A percentile compares a stretch with the other conserved stretches of the same genome.
Conservation (phyloP, 257 asterid species). For the Sherardia arvensis region DNA sequence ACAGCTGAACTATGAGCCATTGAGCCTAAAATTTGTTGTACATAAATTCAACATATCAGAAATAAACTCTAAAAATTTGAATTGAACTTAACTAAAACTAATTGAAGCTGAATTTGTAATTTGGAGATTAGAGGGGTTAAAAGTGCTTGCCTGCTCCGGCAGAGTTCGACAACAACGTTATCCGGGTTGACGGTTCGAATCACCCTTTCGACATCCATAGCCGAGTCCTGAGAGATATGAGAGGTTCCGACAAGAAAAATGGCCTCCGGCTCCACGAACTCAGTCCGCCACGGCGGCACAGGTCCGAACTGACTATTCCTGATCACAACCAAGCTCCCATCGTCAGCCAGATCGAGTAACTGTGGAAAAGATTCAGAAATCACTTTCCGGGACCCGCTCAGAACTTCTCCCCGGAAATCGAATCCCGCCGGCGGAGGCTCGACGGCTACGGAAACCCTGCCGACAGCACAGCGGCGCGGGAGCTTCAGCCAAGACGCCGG, state of each 20-base stretch:
- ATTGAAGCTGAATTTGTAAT: neutral
- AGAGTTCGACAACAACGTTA: slow-evolving; percentile 87
- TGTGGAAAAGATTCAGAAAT: slow-evolving; percentile 56
- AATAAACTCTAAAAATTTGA: neutral
- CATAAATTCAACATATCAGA: neutral
- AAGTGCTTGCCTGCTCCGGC: slow-evolving; percentile 82
- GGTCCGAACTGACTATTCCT: slow-evolving; percentile 61
- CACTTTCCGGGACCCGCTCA: slow-evolving; percentile 35
- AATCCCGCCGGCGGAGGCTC: slow-evolving; percentile 62
- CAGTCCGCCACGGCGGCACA: slow-evolving; percentile 73
- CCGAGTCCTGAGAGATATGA: slow-evolving; percentile 56
- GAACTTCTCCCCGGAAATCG: slow-evolving; percentile 50
- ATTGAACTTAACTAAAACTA: neutral
- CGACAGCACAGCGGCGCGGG: neutral
- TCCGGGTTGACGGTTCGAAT: slow-evolving; percentile 59
- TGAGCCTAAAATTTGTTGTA: neutral
- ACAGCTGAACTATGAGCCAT: neutral
- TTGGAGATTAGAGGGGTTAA: neutral
- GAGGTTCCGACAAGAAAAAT: slow-evolving; percentile 77
- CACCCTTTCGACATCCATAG: slow-evolving; percentile 62
- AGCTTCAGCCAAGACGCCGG: slow-evolving; percentile 1
- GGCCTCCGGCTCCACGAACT: slow-evolving; percentile 75
- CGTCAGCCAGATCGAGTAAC: slow-evolving; percentile 57
- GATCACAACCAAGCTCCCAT: slow-evolving; percentile 58
- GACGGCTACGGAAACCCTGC: slow-evolving; percentile 25